Conservation (phyloP, 2,329 filamentous ascomycete species). For the Ceratocystis destructans region DNA sequence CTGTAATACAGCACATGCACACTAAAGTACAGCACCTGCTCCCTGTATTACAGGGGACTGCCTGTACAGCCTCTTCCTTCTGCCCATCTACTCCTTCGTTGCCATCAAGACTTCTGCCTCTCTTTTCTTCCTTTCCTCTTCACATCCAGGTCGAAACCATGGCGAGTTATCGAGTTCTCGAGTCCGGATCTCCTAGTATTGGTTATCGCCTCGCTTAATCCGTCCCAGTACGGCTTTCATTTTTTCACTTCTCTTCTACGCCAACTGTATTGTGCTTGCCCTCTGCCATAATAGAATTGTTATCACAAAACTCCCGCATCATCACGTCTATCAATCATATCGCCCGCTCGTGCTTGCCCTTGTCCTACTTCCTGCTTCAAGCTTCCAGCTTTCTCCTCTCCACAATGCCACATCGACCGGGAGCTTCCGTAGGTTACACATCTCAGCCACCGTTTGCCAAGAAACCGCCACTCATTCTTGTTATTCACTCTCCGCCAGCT, state of each 20-base stretch:
- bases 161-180: not conserved
- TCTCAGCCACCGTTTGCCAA: not conserved
- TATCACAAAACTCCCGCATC: not conserved
- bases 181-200: not conserved
- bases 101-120: not conserved
- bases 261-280: not conserved
- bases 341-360: not conserved
- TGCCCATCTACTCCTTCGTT: not conserved
- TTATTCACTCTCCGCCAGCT: not conserved
- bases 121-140: not conserved
- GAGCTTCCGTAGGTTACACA: not conserved
- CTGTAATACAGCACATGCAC: not conserved
- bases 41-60: not conserved
- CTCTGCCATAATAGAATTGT: not conserved
- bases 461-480: not conserved
- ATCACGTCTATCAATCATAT: not conserved
- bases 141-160: not conserved
- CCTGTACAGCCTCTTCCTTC: not conserved
- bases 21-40: not conserved
- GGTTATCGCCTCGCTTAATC: not conserved
- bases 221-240: not conserved
- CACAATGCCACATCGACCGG: conserved; percentile 13
- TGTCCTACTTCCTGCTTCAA: not conserved
- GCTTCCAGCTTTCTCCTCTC: not conserved
- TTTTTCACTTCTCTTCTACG: not conserved